Conservation (phyloP, 257 asterid genomes). For the Haberlea rhodopensis region DNA sequence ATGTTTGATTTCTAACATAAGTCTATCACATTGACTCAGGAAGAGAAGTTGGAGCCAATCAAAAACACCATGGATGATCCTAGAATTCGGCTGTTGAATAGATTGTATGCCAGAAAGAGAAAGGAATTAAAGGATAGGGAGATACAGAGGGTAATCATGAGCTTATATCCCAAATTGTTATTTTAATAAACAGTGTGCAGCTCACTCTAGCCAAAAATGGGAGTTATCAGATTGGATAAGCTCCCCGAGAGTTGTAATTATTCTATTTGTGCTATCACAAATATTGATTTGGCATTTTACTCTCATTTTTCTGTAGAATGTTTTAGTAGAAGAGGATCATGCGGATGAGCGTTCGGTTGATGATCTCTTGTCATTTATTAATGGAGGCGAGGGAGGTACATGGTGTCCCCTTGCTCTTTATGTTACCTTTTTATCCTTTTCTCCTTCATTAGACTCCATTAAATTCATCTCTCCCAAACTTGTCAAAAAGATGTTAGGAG, state of each 20-base stretch:
- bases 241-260: conserved; percentile 24
- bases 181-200: conserved; percentile 20
- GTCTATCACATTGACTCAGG: conserved; percentile 48
- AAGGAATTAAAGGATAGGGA: conserved; percentile 83
- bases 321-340: conserved; percentile 75
- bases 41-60: conserved; percentile 95
- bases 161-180: conserved; percentile 20
- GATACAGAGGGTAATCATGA: conserved; percentile 62
- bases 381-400: conserved; percentile 73
- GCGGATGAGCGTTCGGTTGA: conserved; percentile 92
- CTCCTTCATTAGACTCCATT: not conserved
- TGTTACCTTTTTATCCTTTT: conserved; percentile 6
- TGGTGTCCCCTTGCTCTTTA: conserved; percentile 7
- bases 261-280: not conserved
- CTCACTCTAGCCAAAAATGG: conserved; percentile 20
- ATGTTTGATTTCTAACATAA: conserved; percentile 23
- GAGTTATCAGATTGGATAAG: conserved; percentile 25
- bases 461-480: not conserved
- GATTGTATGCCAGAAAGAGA: conserved; percentile 89
- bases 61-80: conserved; percentile 92
- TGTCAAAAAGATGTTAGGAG: conserved; percentile 1
- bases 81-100: conserved; percentile 81
- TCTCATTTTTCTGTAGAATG: conserved; percentile 50
- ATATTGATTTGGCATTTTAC: conserved; percentile 32
- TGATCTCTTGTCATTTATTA: conserved; percentile 84